These are phyloP conservation scores for Artemisia argyi DNA, from an alignment of 129 eudicot genomes.

Conservation along the genomic window DNA sequence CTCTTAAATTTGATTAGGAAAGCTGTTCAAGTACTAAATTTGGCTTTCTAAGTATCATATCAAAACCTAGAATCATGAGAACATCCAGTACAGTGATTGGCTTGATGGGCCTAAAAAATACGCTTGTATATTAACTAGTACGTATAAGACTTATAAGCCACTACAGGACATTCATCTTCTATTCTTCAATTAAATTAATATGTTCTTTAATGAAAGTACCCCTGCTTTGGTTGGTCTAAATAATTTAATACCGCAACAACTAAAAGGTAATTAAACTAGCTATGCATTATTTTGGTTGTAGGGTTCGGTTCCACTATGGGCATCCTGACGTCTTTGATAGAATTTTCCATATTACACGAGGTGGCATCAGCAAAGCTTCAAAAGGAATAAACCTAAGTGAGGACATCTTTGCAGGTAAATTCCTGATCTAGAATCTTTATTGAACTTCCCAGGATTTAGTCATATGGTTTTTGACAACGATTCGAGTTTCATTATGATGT, in stretches of 20 bases:
- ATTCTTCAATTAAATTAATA: slow-evolving; percentile 21
- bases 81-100: slow-evolving; percentile 14
- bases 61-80: neutral
- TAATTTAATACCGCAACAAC: slow-evolving; percentile 11
- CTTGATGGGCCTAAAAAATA: neutral
- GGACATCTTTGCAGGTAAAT: slow-evolving; percentile 92
- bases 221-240: neutral
- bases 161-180: slow-evolving; percentile 18
- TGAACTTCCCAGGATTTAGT: slow-evolving; percentile 12
- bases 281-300: slow-evolving; percentile 30
- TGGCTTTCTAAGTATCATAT: no score
- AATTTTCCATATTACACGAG: slow-evolving; percentile 96
- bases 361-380: slow-evolving; percentile 99
- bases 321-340: slow-evolving; percentile 98
- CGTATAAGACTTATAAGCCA: slow-evolving; percentile 5
- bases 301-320: slow-evolving; percentile 99
- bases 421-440: slow-evolving; percentile 4
- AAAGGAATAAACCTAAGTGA: slow-evolving; percentile 92
- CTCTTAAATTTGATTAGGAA: no score
- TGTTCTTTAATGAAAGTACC: slow-evolving; percentile 17
- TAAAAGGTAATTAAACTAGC: slow-evolving; percentile 14
- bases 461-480: neutral
- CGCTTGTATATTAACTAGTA: slow-evolving; percentile 4
- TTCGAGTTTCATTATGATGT: slow-evolving; percentile 17
- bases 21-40: no score